phyloP scores from a whole-genome alignment of 2,329 filamentous ascomycete species.

The Myriosclerotinia curreyana region DNA sequence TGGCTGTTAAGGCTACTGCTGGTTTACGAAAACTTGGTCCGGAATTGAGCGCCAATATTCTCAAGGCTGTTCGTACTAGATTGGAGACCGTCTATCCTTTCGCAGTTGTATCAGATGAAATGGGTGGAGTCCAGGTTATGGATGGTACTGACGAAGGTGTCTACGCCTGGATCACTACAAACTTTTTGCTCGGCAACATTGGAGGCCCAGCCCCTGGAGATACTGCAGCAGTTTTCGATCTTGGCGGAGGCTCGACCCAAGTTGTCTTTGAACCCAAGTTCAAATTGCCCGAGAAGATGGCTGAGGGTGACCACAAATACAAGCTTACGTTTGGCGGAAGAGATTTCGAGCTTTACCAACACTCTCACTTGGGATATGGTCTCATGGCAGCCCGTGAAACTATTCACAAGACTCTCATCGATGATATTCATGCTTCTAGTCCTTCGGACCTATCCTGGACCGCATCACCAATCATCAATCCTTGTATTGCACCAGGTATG shows the following conservation, averaged over 20 bases:
- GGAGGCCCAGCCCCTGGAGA: conserved; percentile 85
- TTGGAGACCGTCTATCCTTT: conserved; percentile 91
- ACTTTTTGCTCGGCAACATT: conserved; percentile 97
- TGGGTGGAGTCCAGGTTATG: conserved; percentile 93
- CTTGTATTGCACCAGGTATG: conserved; percentile 82
- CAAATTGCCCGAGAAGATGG: conserved; percentile 80
- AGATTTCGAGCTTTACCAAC: conserved; percentile 91
- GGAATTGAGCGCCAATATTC: conserved; percentile 77
- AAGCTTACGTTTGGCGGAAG: conserved; percentile 84
- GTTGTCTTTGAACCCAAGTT: conserved; percentile 98
- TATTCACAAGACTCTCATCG: conserved; percentile 72
- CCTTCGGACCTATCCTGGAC: conserved; percentile 64
- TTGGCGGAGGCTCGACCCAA: conserved; percentile 95
- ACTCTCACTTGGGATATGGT: conserved; percentile 95
- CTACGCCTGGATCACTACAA: conserved; percentile 98
- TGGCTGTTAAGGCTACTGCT: conserved; percentile 97
- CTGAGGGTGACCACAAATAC: conserved; percentile 95
- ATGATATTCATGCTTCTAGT: conserved; percentile 65
- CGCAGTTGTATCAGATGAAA: conserved; percentile 81
- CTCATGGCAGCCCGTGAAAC: conserved; percentile 91
- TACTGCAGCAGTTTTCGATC: conserved; percentile 92
- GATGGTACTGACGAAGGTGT: conserved; percentile 96
- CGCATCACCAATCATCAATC: conserved; percentile 69
- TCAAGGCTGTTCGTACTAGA: conserved; percentile 77
- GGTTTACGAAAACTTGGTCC: conserved; percentile 83